These are phyloP conservation scores for Pseudocercospora eumusae DNA, from an alignment of 2,329 filamentous ascomycete genomes.

Conservation along the genomic window DNA sequence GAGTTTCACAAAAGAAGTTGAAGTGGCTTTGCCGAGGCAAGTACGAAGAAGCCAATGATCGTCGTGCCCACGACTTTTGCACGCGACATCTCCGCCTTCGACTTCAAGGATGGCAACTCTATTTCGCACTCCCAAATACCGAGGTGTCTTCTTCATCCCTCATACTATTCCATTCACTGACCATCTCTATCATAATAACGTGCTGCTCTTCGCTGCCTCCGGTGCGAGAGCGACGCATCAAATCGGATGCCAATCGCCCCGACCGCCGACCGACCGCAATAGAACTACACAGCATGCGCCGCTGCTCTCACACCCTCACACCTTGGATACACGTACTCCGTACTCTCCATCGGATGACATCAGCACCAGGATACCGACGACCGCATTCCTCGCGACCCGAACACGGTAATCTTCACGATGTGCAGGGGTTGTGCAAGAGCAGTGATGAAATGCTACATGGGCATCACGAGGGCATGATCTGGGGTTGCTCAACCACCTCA, in stretches of 20 bases:
- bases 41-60: constrained; percentile 2
- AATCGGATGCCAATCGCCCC: constrained; percentile 1
- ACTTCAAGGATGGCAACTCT: neutral
- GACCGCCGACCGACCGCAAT: neutral
- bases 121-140: neutral
- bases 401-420: too few relatives aligned
- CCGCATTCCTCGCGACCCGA: too few relatives aligned
- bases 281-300: neutral
- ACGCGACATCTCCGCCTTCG: neutral
- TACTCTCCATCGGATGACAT: neutral
- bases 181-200: too few relatives aligned
- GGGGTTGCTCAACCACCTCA: too few relatives aligned
- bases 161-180: too few relatives aligned
- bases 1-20: neutral
- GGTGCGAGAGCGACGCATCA: constrained; percentile 15
- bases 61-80: neutral
- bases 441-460: too few relatives aligned
- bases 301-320: too few relatives aligned
- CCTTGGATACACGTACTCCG: too few relatives aligned
- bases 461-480: too few relatives aligned
- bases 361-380: neutral
- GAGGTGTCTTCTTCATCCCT: too few relatives aligned
- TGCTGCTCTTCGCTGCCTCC: neutral
- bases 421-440: too few relatives aligned
- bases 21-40: neutral